Evolutionary conservation across 2,329 filamentous ascomycete species (phyloP).

Genomic region (Coniochaeta sp.): DNA sequence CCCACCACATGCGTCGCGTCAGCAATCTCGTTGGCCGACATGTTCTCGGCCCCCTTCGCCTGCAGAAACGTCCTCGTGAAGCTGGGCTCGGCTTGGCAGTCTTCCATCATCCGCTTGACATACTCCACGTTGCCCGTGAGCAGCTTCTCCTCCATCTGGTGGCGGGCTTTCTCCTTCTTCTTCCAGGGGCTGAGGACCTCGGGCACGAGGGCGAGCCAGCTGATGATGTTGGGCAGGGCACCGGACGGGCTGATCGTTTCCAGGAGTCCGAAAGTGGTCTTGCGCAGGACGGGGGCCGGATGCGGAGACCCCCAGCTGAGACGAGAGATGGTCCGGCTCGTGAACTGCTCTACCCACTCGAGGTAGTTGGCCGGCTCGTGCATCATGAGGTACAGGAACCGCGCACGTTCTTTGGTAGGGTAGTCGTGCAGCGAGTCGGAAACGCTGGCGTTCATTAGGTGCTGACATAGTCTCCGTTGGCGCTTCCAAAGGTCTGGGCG

Average conservation of each 20-base stretch:
- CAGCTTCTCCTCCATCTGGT: constrained; percentile 30
- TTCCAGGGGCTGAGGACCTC: constrained; percentile 35
- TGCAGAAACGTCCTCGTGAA: constrained; percentile 34
- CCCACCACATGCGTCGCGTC: constrained; percentile 38
- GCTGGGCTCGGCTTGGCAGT: constrained; percentile 27
- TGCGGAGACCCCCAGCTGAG: constrained; percentile 38
- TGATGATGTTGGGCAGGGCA: constrained; percentile 33
- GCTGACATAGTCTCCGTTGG: constrained; percentile 37
- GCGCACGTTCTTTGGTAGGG: constrained; percentile 36
- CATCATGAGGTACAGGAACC: constrained; percentile 34
- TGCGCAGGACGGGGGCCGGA: constrained; percentile 29
- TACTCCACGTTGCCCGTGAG: constrained; percentile 28
- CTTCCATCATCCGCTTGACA: constrained; percentile 24
- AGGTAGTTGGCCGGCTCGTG: constrained; percentile 32
- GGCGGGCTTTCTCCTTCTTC: constrained; percentile 31
- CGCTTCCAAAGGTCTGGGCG: constrained; percentile 41
- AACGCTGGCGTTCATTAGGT: constrained; percentile 32
- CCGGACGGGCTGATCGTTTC: constrained; percentile 38
- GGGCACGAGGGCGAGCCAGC: constrained; percentile 31
- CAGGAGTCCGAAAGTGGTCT: constrained; percentile 38
- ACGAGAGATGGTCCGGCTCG: constrained; percentile 35
- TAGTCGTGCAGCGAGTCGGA: constrained; percentile 32
- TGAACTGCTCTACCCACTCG: constrained; percentile 40
- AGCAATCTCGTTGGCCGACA: constrained; percentile 18
- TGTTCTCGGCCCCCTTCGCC: constrained; percentile 17